Evolutionary conservation across 1,284 basidiomycete species (phyloP), one percentile per base, ranked within the genome.

Genomic region (Trichosporon ovoides): DNA sequence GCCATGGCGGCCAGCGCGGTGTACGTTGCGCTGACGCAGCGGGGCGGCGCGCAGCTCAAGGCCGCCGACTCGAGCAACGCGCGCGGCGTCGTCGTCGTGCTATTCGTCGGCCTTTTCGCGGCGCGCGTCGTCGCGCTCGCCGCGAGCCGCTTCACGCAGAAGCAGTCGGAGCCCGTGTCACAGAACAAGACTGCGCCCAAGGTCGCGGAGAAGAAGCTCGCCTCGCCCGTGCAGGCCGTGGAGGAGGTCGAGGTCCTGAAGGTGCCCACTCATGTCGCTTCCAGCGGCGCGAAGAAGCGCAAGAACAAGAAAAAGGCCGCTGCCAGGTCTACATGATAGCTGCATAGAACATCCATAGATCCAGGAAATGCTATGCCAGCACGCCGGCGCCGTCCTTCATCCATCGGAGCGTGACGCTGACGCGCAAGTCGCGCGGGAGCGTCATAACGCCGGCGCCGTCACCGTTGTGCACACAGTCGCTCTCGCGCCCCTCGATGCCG

Each of bases 331-430:
- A 11, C 20, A 24, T 13, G 20, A 24, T n/a, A 24, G 18, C 22
- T 40, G 16, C 34, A 37, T 52, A 24, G 7, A 19, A 40, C 28
- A 40, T n/a, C 20, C 38, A 43, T 19, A 43, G 10, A 43, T 11
- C 13, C 38, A 12, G 22, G 18, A 43, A 20, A 43, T 22, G 35
- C 38, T 40, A 71, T 2, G 59, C 62, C 18, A 77, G 58, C 10
- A 73, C 37, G 12, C 73, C 74, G 18, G 66, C 75, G 1, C 74
- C 76, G 2, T 65, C 57, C 57, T 73, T 68, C 71, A 78, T 69
- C 72, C 73, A 78, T 35, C 76, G 63, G 46, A 75, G 69, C 10
- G 77, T 78, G 12, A 73, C 66, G 36, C 75, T 77, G 3, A 77
- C 69, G 19, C 77, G 59, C 24, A 73, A 38, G 31, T 68, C 72